These are phyloP conservation scores for Solanum gracilifrons DNA, from an alignment of 257 asterid genomes.

Conservation along the genomic window DNA sequence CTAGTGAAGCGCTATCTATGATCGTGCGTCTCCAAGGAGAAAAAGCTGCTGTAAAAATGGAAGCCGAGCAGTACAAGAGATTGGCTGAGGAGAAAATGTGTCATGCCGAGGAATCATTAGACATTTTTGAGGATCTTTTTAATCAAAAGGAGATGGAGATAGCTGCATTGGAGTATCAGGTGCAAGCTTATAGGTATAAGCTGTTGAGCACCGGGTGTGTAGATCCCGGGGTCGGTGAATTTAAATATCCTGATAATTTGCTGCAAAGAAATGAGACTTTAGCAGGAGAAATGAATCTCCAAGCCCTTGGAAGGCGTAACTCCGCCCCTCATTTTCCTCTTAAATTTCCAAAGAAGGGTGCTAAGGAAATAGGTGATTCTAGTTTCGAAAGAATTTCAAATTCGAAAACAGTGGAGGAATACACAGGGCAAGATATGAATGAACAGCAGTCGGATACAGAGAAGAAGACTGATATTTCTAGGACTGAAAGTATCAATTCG, in stretches of 20 bases:
- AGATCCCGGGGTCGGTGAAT: slow-evolving; percentile 45
- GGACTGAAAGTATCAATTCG: slow-evolving; percentile 25
- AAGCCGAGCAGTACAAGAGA: slow-evolving; percentile 82
- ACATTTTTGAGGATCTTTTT: slow-evolving; percentile 68
- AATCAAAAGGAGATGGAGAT: slow-evolving; percentile 84
- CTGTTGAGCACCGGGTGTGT: slow-evolving; percentile 49
- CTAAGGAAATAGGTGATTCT: slow-evolving; percentile 24
- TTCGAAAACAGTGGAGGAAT: slow-evolving; percentile 25
- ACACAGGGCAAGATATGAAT: slow-evolving; percentile 14
- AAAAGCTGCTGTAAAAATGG: slow-evolving; percentile 78
- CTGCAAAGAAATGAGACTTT: slow-evolving; percentile 34
- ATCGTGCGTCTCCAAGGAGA: slow-evolving; percentile 84
- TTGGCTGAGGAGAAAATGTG: slow-evolving; percentile 76
- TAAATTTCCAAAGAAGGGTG: slow-evolving; percentile 29
- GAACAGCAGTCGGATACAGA: slow-evolving; percentile 22
- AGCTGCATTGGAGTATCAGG: slow-evolving; percentile 63
- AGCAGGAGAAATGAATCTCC: slow-evolving; percentile 18
- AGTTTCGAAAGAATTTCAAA: slow-evolving; percentile 19
- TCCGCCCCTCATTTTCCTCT: slow-evolving; percentile 35
- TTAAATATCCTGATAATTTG: slow-evolving; percentile 37
- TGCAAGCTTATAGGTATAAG: slow-evolving; percentile 49
- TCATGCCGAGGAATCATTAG: slow-evolving; percentile 74
- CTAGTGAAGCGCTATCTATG: slow-evolving; percentile 74
- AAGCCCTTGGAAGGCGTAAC: slow-evolving; percentile 38
- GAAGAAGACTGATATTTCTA: slow-evolving; percentile 28